These are phyloP conservation scores for Aspergillus ostianus DNA, from an alignment of 495 filamentous ascomycete genomes.

Conservation along the genomic window DNA sequence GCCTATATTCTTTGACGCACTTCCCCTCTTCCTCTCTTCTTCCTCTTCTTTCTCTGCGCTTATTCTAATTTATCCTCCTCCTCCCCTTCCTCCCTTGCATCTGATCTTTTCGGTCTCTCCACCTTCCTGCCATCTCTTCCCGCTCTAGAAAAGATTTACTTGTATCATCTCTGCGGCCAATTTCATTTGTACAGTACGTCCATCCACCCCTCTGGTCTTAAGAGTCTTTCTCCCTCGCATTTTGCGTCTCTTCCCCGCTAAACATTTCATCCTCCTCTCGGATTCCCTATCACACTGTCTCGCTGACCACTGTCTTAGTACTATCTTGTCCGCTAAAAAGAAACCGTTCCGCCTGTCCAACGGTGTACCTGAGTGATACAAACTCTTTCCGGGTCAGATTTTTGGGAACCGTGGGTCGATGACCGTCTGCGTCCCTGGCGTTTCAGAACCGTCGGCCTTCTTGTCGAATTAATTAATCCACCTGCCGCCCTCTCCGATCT, in stretches of 20 bases:
- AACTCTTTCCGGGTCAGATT: conserved; percentile 8
- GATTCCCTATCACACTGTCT: background rate
- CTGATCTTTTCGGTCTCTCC: too few relatives aligned
- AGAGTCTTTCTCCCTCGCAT: background rate
- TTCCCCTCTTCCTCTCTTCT: conserved; percentile 6
- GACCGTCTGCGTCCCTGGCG: conserved; percentile 1
- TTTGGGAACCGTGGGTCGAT: conserved; percentile 27
- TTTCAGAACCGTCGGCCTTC: background rate
- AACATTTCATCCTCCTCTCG: background rate
- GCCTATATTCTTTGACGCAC: conserved; percentile 1
- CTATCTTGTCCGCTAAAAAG: background rate
- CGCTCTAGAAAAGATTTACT: background rate
- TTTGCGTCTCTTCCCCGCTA: background rate
- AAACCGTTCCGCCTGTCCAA: background rate
- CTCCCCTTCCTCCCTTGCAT: background rate
- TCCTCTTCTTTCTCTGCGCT: conserved; percentile 1
- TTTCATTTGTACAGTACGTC: background rate
- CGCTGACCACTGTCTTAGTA: background rate
- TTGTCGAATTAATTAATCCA: conserved; percentile 5
- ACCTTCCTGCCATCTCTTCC: background rate
- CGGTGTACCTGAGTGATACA: background rate
- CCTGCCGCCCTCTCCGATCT: conserved; percentile 4
- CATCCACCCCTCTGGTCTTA: background rate
- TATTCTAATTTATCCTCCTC: background rate
- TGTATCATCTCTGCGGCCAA: background rate